phyloP scores from a whole-genome alignment of 2,329 filamentous ascomycete genomes.

The Aschersonia sp. region DNA sequence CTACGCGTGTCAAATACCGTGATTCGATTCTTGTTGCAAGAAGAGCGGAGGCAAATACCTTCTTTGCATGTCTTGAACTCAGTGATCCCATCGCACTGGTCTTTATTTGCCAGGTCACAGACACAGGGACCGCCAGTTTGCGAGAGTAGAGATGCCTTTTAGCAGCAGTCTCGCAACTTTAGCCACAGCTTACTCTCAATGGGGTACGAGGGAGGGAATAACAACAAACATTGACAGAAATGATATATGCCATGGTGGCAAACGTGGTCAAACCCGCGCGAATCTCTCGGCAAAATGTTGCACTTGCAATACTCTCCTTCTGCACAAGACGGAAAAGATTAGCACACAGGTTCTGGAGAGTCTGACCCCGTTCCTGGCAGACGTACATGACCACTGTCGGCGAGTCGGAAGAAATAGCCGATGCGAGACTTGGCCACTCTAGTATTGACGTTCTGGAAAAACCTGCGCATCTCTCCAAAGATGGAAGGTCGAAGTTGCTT shows the following conservation, averaged over 20 bases:
- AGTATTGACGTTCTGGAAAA: slow-evolving; percentile 30
- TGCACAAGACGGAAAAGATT: slow-evolving; percentile 14
- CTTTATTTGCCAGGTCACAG: slow-evolving; percentile 33
- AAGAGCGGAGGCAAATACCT: slow-evolving; percentile 14
- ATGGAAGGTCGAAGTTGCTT: slow-evolving; percentile 1
- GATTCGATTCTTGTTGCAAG: background rate
- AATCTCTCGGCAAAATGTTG: slow-evolving; percentile 63
- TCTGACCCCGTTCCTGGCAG: background rate
- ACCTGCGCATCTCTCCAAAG: slow-evolving; percentile 29
- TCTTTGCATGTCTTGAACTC: slow-evolving; percentile 32
- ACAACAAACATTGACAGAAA: slow-evolving; percentile 50
- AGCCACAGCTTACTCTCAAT: background rate
- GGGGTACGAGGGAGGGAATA: background rate
- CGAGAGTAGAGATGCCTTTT: slow-evolving; percentile 55
- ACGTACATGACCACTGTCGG: slow-evolving; percentile 3
- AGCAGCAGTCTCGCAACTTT: background rate
- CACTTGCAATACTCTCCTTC: slow-evolving; percentile 52
- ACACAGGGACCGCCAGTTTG: slow-evolving; percentile 66
- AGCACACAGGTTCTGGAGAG: background rate
- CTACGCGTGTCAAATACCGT: slow-evolving; percentile 16
- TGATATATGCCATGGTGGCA: slow-evolving; percentile 75
- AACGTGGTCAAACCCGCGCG: slow-evolving; percentile 71
- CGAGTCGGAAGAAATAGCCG: slow-evolving; percentile 4
- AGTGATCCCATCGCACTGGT: slow-evolving; percentile 32
- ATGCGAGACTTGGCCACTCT: slow-evolving; percentile 2